Evolutionary conservation across 2,329 filamentous ascomycete genomes (phyloP), one percentile per base, ranked within the genome.

Genomic region (Venturia carpophila): DNA sequence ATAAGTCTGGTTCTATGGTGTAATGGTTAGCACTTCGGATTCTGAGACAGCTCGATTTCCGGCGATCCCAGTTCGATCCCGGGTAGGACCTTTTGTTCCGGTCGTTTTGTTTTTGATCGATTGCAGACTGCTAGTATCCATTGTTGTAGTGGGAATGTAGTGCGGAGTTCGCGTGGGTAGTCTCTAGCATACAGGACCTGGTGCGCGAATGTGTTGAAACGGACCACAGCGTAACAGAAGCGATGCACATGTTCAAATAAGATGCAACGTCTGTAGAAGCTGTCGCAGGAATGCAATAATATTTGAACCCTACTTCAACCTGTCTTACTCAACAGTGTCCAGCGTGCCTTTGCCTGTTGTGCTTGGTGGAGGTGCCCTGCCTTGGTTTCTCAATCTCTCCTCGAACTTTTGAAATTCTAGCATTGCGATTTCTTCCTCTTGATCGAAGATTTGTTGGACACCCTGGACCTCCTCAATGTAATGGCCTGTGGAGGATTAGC

Each of bases 401-500:
- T 97, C 93, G 73, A 97, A 97, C 77, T 90, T 94, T 69, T 89
- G 90, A 78, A 99, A 97, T 73, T 97, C 93, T 70, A 87, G 79
- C 71, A 93, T 77, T 0, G 92, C 86, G 69, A 97, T 84, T 76
- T 96, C 91, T 75, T 97, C 94, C 77, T 97, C 94, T 71, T 91
- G 84, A 71, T 97, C 93, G 71, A 96, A 76, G 2, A 97, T 88
- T 76, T 97, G 93, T 68, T 91, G 85, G 52, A 99, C 93, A 3
- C 89, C 91, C 76, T 96, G 88, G 47, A 97, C 94, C 76, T 97
- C 94, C 75, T 97, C 92, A 69, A 97, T 96, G 85, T 96, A 77
- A 70, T 75, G 73, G 72, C 67, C 67, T 58, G 30, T 49, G 47
- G 61, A 47, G 66, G 66, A 63, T 73, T 62, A 73, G 70, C 34